phyloP scores from a whole-genome alignment of 2,329 filamentous ascomycete genomes.

The Gremmenia infestans region DNA sequence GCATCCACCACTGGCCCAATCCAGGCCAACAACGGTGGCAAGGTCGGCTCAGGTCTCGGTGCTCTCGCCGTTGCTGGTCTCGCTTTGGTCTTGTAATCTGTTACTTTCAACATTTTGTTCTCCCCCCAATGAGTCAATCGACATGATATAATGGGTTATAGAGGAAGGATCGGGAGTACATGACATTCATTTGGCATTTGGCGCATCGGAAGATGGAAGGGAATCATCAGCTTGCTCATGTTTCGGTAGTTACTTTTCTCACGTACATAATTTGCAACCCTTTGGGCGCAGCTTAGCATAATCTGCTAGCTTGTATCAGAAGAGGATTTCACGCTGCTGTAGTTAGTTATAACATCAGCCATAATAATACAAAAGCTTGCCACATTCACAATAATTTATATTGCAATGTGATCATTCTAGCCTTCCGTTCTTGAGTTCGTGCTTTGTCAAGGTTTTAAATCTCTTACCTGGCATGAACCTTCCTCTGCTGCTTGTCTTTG shows the following conservation, averaged over 20 bases:
- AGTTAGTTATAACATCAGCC: background rate
- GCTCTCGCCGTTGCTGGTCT: constrained; percentile 22
- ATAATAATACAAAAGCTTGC: background rate
- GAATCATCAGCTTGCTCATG: background rate
- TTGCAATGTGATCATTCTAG: background rate
- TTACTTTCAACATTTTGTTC: background rate
- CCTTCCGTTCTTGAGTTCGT: no score
- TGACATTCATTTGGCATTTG: constrained; percentile 14
- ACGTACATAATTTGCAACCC: constrained; percentile 3
- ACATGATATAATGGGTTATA: constrained; percentile 1
- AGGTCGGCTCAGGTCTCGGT: constrained; percentile 19
- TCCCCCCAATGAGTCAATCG: constrained; percentile 7
- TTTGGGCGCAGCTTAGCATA: background rate
- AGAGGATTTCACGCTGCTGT: background rate
- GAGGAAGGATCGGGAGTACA: constrained; percentile 3
- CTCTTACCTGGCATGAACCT: no score
- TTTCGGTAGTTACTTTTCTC: constrained; percentile 4
- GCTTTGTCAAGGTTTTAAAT: no score
- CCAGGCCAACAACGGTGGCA: constrained; percentile 16
- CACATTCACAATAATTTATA: background rate
- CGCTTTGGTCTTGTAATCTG: constrained; percentile 22
- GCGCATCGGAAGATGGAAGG: background rate
- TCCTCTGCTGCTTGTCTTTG: no score
- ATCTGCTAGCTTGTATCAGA: background rate
- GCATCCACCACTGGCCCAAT: constrained; percentile 8